Evolutionary conservation across 192 early-diverging fungal genomes (phyloP), one percentile per base, ranked within the genome.

Genomic region (Linnemannia zychae): DNA sequence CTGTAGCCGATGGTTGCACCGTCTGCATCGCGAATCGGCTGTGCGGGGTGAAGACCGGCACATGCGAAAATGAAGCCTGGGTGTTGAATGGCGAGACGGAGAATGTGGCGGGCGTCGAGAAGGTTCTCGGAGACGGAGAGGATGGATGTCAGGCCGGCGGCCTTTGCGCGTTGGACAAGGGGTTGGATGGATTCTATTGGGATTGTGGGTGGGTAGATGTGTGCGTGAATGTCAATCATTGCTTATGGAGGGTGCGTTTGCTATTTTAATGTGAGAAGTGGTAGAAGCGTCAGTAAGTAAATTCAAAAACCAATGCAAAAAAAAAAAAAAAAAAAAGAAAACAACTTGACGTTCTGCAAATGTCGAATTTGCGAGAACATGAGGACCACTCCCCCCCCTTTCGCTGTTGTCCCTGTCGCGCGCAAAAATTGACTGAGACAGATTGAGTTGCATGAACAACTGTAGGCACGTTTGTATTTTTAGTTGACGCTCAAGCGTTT

Each of bases 191-290:
- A 72, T 49, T 77, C 78, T 67, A 68, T 20, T 12, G 89, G 88
- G 65, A 91, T 90, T 44, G 87, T 90, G 1, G 76, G 75, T 17
- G 79, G 83, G 68, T 89, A 87, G 52, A 91, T 71, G 68, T 92
- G 91, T 17, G 91, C 91, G 81, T 92, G 91, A 12, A 88, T 86
- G 80, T 92, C 91, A 69, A 92, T 89, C 88, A 89, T 85, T 72
- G 33, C 33, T 28, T 18, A 9, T 36, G 9, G 9, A 7, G 17
- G 24, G 28, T 63, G 15, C 12, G 57, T 63, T 47, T 71, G 70
- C 0, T 15, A 66, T 28, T 67, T 4, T 33, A 34, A 34, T 37
- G 6, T 18, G 28, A 57, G 24, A 40, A 17, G 33, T 31, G 13
- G 13, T 4, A 36, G 49, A 31, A 44, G 44, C 0, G 22, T 7